Evolutionary conservation across 2,329 filamentous ascomycete genomes (phyloP), one percentile per base, ranked within the genome.

Genomic region (Cadophora malorum): DNA sequence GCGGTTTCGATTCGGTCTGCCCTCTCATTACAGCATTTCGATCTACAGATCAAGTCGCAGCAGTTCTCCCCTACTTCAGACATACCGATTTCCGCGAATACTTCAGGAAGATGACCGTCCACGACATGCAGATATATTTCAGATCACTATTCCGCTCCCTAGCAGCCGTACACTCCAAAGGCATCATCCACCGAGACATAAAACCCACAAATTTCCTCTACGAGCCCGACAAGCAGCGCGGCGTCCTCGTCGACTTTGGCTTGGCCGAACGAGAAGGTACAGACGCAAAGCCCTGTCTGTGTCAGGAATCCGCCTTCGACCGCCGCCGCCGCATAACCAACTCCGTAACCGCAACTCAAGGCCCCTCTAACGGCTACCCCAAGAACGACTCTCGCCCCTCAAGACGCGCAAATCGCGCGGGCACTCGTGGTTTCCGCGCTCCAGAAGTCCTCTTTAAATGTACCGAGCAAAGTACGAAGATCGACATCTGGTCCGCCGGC

Each of bases 201-300:
- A 98, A 98, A 77, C 96, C 96, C 6, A 99, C 96, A 25, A 98
- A 98, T 77, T 98, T 98, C 75, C 86, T 98, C 49, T 98, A 98
- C 81, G 93, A 97, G 72, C 92, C 93, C 0, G 82, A 88, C 12
- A 88, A 90, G 53, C 88, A 90, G 74, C 90, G 92, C 65, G 96
- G 96, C 50, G 95, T 99, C 1, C 86, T 99, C 0, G 96, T 99
- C n/a, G 96, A 99, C 78, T 99, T 99, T 81, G 96, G 96, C n/a
- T 86, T 99, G 19, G 96, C 96, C 45, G 96, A 99, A 81, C 85
- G 90, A 62, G 89, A 93, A 77, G 90, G 92, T 25, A 89, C 88
- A 28, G 93, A 96, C 63, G 87, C 84, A 78, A 91, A 92, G 76
- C 89, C 90, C 1, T 98, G 95, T 77, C 82, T 92, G n/a, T 98